phyloP scores from a whole-genome alignment of 352 stramenopile genomes.

The Globisporangium radiosum region DNA sequence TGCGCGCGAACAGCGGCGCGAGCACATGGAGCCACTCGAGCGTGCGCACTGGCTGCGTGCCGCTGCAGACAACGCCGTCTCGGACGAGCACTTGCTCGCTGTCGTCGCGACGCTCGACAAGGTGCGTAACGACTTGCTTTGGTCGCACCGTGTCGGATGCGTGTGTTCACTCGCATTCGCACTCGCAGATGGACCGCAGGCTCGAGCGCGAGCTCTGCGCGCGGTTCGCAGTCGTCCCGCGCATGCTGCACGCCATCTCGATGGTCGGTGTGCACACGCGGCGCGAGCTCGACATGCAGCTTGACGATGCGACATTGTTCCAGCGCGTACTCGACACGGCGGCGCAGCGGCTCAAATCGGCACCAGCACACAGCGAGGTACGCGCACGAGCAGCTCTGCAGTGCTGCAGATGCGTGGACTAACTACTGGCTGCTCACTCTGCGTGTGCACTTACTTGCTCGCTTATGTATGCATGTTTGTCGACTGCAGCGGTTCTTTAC shows the following conservation, averaged over 20 bases:
- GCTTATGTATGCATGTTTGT: not conserved
- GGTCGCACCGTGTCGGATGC: too few species aligned
- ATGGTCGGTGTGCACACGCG: constrained; percentile 13
- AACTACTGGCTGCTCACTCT: not conserved
- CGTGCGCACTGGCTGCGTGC: constrained; percentile 30
- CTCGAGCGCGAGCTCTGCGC: constrained; percentile 20
- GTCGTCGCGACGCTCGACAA: constrained; percentile 15
- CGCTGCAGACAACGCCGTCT: constrained; percentile 22
- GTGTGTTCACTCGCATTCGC: too few species aligned
- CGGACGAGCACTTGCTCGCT: constrained; percentile 13
- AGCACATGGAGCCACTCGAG: constrained; percentile 17
- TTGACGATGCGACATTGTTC: constrained; percentile 14
- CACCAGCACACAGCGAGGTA: constrained; percentile 4
- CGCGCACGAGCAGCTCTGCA: not conserved
- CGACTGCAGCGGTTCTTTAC: constrained; percentile 27
- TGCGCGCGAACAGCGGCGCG: constrained; percentile 15
- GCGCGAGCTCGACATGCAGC: constrained; percentile 20
- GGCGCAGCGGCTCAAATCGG: not conserved
- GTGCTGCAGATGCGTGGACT: too few species aligned
- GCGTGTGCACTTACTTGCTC: not conserved
- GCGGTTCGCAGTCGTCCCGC: constrained; percentile 21
- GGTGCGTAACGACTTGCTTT: not conserved
- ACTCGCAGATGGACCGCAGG: constrained; percentile 17
- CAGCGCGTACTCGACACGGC: constrained; percentile 23
- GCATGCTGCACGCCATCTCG: constrained; percentile 15